Evolutionary conservation across 768 basidiomycete genomes (phyloP), one percentile per base, ranked within the genome.

Genomic region (Tulasnella sp.): DNA sequence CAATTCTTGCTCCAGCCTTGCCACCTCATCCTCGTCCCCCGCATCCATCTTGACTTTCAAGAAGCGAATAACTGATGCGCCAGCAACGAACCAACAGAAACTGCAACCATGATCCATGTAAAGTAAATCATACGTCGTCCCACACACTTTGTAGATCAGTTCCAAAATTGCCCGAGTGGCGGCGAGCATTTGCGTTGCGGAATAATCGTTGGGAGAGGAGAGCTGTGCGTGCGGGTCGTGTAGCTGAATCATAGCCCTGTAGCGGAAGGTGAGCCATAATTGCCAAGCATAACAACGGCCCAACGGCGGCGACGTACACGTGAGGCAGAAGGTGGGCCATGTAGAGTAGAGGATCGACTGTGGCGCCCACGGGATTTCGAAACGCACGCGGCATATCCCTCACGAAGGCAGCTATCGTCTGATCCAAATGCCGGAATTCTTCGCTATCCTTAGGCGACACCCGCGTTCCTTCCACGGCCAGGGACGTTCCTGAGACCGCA

Each of bases 341-440:
- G 76, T 89, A 91, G 39, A 91, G 83, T 76, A 90, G 87, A 58
- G 86, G 84, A 64, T 88, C 87, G 19, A 91, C 84, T 17, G 82
- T 78, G 25, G 84, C 84, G 1, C 77, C 68, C 9, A 42, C 45
- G 0, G 76, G 64, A 54, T 76, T 38, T 5, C 42, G 38, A 31
- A 70, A 78, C 38, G 72, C 78, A 4, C 36, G 45, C 29, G 78
- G 78, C 31, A 78, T 58, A 5, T 69, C 78, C 39, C 17, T 17
- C 5, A 58, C 38, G 37, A 78, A 78, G 8, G 77, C 37, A 2
- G 38, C 42, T n/a, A 78, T 71, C 4, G 42, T 39, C 22, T 39
- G 72, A 3, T 78, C 78, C 22, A 78, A 54, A n/a, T 22, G 22
- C 11, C 71, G 34, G 76, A 78, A 78, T n/a, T 72, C 78, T 14